Evolutionary conservation across 495 filamentous ascomycete genomes (phyloP).

Genomic region (Immersiella caudata): DNA sequence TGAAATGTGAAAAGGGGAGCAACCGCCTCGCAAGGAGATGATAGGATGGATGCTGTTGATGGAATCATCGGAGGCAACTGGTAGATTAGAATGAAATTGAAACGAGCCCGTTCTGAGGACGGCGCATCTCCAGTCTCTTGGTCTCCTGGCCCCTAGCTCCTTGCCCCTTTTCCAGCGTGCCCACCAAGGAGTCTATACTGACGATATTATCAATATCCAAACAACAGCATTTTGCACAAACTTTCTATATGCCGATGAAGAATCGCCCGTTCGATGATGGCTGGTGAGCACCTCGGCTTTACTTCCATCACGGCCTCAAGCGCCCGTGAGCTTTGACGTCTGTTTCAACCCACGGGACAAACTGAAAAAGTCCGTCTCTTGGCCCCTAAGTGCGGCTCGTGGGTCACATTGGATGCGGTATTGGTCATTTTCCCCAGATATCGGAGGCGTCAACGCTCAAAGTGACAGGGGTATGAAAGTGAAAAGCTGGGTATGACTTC

Average conservation of each 20-base stretch:
- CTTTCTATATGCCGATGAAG: neutral
- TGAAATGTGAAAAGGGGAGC: no score
- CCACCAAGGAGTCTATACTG: neutral
- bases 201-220: neutral
- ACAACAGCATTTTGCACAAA: neutral
- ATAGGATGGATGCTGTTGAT: no score
- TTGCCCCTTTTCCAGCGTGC: neutral
- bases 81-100: no score
- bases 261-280: neutral
- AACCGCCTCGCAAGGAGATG: no score
- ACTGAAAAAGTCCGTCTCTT: no score
- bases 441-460: neutral
- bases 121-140: no score
- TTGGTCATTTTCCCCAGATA: neutral
- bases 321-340: neutral
- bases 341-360: neutral
- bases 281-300: neutral
- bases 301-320: neutral
- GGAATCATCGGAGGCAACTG: no score
- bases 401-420: no score
- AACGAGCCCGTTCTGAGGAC: no score
- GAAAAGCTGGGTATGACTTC: no score
- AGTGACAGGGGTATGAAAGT: neutral
- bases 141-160: neutral
- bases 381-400: no score